Evolutionary conservation across 805 yeast genomes (phyloP).

Genomic region (Diddensiella transvaalensis): DNA sequence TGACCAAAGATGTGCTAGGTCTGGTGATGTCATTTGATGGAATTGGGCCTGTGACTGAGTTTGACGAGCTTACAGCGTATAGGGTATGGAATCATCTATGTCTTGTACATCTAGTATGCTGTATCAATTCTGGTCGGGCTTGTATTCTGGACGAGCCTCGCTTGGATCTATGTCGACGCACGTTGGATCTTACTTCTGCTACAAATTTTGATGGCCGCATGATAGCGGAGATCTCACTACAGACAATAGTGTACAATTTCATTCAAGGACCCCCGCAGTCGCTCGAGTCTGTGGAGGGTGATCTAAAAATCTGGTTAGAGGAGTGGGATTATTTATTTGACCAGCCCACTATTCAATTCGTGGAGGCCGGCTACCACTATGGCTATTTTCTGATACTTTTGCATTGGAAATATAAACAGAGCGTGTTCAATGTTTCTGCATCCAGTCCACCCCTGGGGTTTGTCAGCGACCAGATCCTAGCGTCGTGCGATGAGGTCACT

Average conservation of each 20-base stretch:
- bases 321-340: slow-evolving; percentile 68
- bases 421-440: slow-evolving; percentile 2
- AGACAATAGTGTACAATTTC: slow-evolving; percentile 55
- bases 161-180: slow-evolving; percentile 54
- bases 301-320: slow-evolving; percentile 56
- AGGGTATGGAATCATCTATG: slow-evolving; percentile 71
- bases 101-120: slow-evolving; percentile 62
- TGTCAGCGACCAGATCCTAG: slow-evolving; percentile 11
- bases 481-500: slow-evolving; percentile 20
- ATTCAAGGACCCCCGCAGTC: slow-evolving; percentile 39
- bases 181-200: slow-evolving; percentile 54
- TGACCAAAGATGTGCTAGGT: slow-evolving; percentile 43
- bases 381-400: slow-evolving; percentile 50
- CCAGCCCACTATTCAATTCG: slow-evolving; percentile 71
- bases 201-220: slow-evolving; percentile 81
- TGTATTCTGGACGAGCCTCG: slow-evolving; percentile 58
- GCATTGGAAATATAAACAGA: slow-evolving; percentile 33
- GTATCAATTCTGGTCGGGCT: slow-evolving; percentile 63
- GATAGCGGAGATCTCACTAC: slow-evolving; percentile 68
- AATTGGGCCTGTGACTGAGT: slow-evolving; percentile 38
- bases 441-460: slow-evolving; percentile 2
- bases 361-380: slow-evolving; percentile 66
- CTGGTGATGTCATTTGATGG: slow-evolving; percentile 28
- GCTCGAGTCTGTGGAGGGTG: slow-evolving; percentile 42
- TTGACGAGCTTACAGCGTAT: slow-evolving; percentile 51